Base-by-base conservation (phyloP, 2,329 filamentous ascomycete species). In the Teratosphaeria epicoccoides region DNA sequence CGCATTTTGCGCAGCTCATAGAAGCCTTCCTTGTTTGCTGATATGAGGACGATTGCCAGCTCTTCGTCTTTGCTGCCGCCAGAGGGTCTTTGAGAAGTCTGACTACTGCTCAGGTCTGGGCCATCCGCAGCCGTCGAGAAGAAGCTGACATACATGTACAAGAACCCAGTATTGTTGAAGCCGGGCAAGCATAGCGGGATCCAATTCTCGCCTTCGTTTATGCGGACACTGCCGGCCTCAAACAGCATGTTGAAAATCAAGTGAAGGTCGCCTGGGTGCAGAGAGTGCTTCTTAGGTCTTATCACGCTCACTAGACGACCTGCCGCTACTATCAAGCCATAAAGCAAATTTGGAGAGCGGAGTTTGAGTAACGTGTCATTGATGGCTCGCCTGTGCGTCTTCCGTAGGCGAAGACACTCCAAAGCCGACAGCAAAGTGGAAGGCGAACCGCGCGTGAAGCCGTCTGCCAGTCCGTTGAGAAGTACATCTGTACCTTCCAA, bases 181-280 rank as follows among this genome's bases (percentile, higher is more conserved):
- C 90, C 91, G 0, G 93, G 94, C 2, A 98, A 78, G 63, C 93
- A 98, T 6, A 98, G 77, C 0, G 93, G 93, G 46, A 97, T 91
- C 93, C 93, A 98, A 62, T 91, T 96, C 69, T 98, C 93, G 25
- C 91, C 93, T n/a, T 81, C 89, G 5, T 87, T 90, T 20, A 88
- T 85, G 66, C 93, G 91, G 66, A 98, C 85, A 43, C 88, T 86
- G 47, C 88, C 88, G 2, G 91, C 93, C 71, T 95, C 90, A 63
- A 98, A 98, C 1, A 98, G 81, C 94, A 98, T 98, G 66, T 97
- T 97, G 76, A 98, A 98, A 55, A 98, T 90, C 45, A 98, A 79
- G 64, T 96, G 91, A 23, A 98, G 76, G 66, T 98, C 93, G 57
- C 90, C 91, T 0, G 94, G 93, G 61, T 98, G 94, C 2, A 98